Evolutionary conservation across 768 basidiomycete genomes (phyloP), one percentile per base, ranked within the genome.

Genomic region (Leccinum obscurum): DNA sequence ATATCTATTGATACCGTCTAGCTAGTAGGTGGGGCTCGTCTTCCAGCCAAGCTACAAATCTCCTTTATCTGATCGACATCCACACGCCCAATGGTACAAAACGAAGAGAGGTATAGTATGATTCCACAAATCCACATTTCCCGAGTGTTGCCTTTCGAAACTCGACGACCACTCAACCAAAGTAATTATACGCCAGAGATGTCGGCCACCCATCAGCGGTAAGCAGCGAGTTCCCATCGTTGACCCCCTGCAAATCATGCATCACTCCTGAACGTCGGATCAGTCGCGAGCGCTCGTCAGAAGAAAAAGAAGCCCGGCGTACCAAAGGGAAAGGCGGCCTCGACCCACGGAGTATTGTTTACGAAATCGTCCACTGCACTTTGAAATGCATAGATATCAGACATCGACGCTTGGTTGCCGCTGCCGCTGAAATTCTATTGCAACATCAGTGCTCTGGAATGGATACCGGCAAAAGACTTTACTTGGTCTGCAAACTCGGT

Each of bases 401-500:
- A 69, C 30, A 59, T 59, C 61, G 52, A 60, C 56, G 81, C 81
- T 62, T 83, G 82, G 1, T 70, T 61, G 20, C 77, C 78, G 2
- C 60, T 63, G 11, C 78, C 79, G 64, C 73, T 72, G 70, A 86
- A 91, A 76, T 87, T 80, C 84, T 90, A 24, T 30, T 10, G 15
- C 9, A 46, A 6, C 0, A 30, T 62, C 58, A 26, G 44, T 55
- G 34, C 41, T 50, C 32, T 34, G 13, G 13, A 10, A 34, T 3
- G 14, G 39, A 22, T 20, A 34, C 24, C 10, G 5, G 6, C 10
- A 44, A 20, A 46, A n/a, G 34, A 32, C 60, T 66, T 17, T 60
- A 84, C 89, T 77, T 85, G 78, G 77, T 86, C 88, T 56, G 90
- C 90, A 59, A 83, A 87, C 66, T 93, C 92, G 5, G 90, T 88